Evolutionary conservation across 1,284 basidiomycete species (phyloP).

Genomic region (Leccinum solheimii): DNA sequence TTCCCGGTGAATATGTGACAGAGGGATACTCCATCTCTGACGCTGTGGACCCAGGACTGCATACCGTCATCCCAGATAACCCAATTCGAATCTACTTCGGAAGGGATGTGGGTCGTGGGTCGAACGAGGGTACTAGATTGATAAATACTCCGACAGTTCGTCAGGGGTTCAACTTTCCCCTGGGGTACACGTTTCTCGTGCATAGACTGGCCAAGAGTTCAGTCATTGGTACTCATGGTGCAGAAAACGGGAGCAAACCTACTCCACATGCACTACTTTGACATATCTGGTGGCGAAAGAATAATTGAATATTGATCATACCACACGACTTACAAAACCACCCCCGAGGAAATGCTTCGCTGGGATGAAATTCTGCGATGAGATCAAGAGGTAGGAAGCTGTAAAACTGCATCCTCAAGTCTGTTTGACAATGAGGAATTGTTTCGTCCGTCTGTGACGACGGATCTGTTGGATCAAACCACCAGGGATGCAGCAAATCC

Average conservation of each 20-base stretch:
- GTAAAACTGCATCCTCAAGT: slow-evolving; percentile 29
- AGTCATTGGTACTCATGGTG: slow-evolving; percentile 3
- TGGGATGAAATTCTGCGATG: slow-evolving; percentile 28
- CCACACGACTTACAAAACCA: slow-evolving; percentile 43
- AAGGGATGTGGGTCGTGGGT: slow-evolving; percentile 32
- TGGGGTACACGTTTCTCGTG: slow-evolving; percentile 1
- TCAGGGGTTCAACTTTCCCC: slow-evolving; percentile 24
- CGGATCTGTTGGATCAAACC: slow-evolving; percentile 12
- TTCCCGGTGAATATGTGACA: slow-evolving; percentile 45
- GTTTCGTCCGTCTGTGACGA: slow-evolving; percentile 2
- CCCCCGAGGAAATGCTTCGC: slow-evolving; percentile 35
- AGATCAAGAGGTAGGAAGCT: slow-evolving; percentile 39
- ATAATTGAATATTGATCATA: slow-evolving; percentile 39
- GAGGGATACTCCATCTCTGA: slow-evolving; percentile 24
- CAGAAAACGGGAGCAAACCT: slow-evolving; percentile 3
- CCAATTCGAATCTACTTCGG: slow-evolving; percentile 8
- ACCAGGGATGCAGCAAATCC: slow-evolving; percentile 28
- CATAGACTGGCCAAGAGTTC: slow-evolving; percentile 19
- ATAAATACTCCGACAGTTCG: slow-evolving; percentile 1
- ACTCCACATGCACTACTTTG: slow-evolving; percentile 35
- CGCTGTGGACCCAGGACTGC: slow-evolving; percentile 33
- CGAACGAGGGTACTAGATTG: slow-evolving; percentile 24
- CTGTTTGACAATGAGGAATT: slow-evolving; percentile 14
- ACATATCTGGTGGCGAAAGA: slow-evolving; percentile 40
- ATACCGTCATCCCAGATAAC: slow-evolving; percentile 31